These are phyloP conservation scores for Aspergillus quadrilineatus DNA, from an alignment of 2,329 filamentous ascomycete genomes.

Conservation along the genomic window DNA sequence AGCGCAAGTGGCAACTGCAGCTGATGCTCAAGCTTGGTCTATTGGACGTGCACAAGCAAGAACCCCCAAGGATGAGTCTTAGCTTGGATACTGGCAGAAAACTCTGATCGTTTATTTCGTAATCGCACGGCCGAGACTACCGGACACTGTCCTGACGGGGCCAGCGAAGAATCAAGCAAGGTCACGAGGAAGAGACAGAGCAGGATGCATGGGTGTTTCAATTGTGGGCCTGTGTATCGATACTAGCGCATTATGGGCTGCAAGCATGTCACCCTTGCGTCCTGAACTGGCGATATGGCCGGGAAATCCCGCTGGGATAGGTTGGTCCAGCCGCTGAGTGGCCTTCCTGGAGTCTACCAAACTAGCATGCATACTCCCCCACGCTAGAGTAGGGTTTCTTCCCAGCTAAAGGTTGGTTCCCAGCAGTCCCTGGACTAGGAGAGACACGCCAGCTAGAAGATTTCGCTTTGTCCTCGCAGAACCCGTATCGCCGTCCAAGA, in stretches of 20 bases:
- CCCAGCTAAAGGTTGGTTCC: not conserved
- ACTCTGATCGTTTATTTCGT: not conserved
- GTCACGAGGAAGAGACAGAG: not conserved
- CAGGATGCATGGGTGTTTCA: not conserved
- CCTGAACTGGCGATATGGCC: not conserved
- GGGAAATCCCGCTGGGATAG: not conserved
- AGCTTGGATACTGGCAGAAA: not conserved
- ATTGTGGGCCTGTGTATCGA: not conserved
- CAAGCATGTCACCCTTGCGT: not conserved
- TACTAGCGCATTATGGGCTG: not conserved
- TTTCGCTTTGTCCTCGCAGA: not conserved
- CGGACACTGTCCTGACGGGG: no score
- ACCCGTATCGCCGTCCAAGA: not conserved
- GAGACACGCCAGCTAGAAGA: not conserved
- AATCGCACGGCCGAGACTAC: not conserved
- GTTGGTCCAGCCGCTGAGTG: not conserved
- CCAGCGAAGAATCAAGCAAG: not conserved
- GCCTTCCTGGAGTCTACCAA: not conserved
- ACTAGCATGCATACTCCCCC: not conserved
- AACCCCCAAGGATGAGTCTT: not conserved
- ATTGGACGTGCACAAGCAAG: slow-evolving; percentile 3
- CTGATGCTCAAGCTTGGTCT: not conserved
- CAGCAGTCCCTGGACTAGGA: not conserved
- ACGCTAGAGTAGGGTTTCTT: not conserved
- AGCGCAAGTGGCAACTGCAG: not conserved